Percentiles rank a stretch among this genome's conserved stretches.
phyloP scores from a whole-genome alignment of 805 yeast genomes.

The Candida dajiaensis region DNA sequence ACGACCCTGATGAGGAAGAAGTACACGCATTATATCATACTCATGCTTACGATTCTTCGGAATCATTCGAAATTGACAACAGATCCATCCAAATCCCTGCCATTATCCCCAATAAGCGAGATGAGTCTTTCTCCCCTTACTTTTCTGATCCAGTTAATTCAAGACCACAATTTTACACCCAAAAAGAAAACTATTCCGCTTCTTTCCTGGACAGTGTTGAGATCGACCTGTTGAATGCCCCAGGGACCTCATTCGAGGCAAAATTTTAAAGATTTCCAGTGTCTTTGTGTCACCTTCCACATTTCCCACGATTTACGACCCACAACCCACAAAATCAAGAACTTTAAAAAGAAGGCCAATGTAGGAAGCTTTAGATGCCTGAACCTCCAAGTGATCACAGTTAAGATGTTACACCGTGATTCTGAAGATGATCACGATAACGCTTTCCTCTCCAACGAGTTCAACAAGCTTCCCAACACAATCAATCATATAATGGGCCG shows the following conservation, averaged over 20 bases:
- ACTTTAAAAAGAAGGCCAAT: not conserved
- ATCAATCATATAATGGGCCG: not conserved
- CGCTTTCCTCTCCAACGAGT: not conserved
- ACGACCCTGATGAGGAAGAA: conserved; percentile 5
- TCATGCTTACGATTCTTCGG: not conserved
- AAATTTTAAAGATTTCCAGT: not conserved
- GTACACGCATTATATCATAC: not conserved
- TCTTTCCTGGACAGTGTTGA: not conserved
- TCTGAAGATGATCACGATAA: not conserved
- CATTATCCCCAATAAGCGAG: not conserved
- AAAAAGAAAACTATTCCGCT: not conserved
- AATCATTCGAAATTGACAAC: not conserved
- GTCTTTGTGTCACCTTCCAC: not conserved
- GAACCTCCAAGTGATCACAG: not conserved
- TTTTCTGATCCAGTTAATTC: not conserved
- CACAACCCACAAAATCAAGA: not conserved
- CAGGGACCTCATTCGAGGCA: not conserved
- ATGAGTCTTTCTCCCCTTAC: not conserved
- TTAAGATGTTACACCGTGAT: not conserved
- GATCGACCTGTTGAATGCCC: not conserved
- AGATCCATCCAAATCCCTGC: conserved; percentile 1
- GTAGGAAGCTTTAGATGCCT: not conserved
- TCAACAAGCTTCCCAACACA: not conserved
- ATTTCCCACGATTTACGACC: too few species aligned
- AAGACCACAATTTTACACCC: not conserved